Percentiles rank a stretch among this genome's conserved stretches.
Evolutionary conservation across 2,329 filamentous ascomycete species (phyloP).

Genomic region (Scedosporium apiospermum): DNA sequence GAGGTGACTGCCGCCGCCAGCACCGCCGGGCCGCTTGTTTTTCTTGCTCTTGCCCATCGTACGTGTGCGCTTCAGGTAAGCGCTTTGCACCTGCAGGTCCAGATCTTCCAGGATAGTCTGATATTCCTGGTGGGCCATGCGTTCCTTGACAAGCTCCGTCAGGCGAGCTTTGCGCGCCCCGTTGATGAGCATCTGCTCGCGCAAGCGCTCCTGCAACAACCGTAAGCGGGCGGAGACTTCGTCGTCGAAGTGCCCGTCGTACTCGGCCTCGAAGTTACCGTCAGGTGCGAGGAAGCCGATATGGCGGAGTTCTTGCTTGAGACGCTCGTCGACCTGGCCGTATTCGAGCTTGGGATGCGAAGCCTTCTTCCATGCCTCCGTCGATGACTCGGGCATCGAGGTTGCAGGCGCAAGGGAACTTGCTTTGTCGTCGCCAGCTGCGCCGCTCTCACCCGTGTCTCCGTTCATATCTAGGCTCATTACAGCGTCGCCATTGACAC

Average conservation of each 20-base stretch:
- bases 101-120: slow-evolving; percentile 94
- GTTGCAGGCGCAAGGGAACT: slow-evolving; percentile 56
- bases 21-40: slow-evolving; percentile 68
- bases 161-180: slow-evolving; percentile 83
- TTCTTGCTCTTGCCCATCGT: slow-evolving; percentile 93
- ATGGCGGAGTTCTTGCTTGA: slow-evolving; percentile 83
- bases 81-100: slow-evolving; percentile 86
- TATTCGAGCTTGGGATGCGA: slow-evolving; percentile 73
- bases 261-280: slow-evolving; percentile 53
- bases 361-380: slow-evolving; percentile 70
- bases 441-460: slow-evolving; percentile 29
- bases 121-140: slow-evolving; percentile 95
- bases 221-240: slow-evolving; percentile 86
- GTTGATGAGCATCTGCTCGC: slow-evolving; percentile 77
- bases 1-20: slow-evolving; percentile 59
- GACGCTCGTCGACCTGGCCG: slow-evolving; percentile 75
- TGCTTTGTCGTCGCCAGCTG: slow-evolving; percentile 25
- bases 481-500: slow-evolving; percentile 41
- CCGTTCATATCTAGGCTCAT: slow-evolving; percentile 48
- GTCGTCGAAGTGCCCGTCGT: slow-evolving; percentile 85
- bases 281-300: slow-evolving; percentile 76
- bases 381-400: slow-evolving; percentile 66
- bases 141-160: slow-evolving; percentile 78
- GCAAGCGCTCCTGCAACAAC: slow-evolving; percentile 71
- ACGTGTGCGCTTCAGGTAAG: slow-evolving; percentile 90